Base-by-base conservation (phyloP, 495 filamentous ascomycete species). In the Astrocystis sublimbata region DNA sequence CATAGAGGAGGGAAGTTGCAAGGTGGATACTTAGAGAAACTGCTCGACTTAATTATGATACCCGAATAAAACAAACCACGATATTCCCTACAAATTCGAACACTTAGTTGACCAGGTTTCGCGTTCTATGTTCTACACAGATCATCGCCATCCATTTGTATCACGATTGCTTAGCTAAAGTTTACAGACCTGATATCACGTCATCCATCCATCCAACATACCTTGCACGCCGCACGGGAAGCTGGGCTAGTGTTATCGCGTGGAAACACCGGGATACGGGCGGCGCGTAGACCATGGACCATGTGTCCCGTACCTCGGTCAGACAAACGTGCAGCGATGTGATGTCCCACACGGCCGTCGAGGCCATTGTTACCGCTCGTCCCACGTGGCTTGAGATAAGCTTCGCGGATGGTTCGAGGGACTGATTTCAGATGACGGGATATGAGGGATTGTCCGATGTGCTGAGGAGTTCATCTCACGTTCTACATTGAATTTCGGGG, bases 321-420 rank as follows among this genome's bases (percentile, higher is more conserved):
- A 52, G 49, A 41, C 28, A 52, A 40, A 41, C 26, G 45, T 52
- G 19, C 13, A 30, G 6, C 26, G 8, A 46, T n/a, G 36, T 53
- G n/a, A n/a, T n/a, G n/a, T n/a, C n/a, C 36, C 46, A 53, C 28
- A 40, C 35, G 28, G 28, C 17, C 35, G n/a, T 28, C 52, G 26
- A 61, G 36, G 38, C 47, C 41, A 60, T 21, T 33, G 35, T 51
- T 33, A 23, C 58, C 38, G 45, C 52, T 52, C 12, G 45, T 21
- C 46, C 35, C 36, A 43, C 23, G n/a, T 21, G 3, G 30, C n/a
- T 51, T n/a, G 9, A 52, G 58, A 49, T 30, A n/a, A n/a, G n/a
- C n/a, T n/a, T n/a, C n/a, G n/a, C n/a, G n/a, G n/a, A n/a, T n/a
- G n/a, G n/a, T n/a, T n/a, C n/a, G n/a, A n/a, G n/a, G n/a, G n/a